phyloP scores from a whole-genome alignment of 306 rosid species.

The Castanea crenata region DNA sequence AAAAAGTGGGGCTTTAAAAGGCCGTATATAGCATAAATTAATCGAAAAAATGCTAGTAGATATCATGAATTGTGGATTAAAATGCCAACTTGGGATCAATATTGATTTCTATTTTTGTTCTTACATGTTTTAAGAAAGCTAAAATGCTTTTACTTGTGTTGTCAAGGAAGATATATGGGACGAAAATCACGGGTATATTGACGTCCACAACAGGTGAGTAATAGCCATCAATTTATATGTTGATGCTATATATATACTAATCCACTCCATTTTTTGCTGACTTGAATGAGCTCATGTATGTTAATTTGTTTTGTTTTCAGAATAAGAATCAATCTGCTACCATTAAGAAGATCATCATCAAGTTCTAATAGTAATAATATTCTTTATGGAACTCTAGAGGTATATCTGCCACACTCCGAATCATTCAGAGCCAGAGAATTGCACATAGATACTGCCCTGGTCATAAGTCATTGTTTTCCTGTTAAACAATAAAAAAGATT shows the following conservation, averaged over 20 bases:
- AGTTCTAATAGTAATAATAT: constrained; percentile 24
- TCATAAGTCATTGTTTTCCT: not conserved
- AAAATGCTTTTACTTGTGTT: constrained; percentile 1
- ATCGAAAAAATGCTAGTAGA: too few relatives aligned
- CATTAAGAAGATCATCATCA: constrained; percentile 48
- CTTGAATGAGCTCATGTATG: not conserved
- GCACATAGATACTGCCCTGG: constrained; percentile 13
- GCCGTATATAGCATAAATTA: too few relatives aligned
- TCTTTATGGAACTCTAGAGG: constrained; percentile 31
- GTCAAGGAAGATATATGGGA: constrained; percentile 69
- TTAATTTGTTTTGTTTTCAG: constrained; percentile 26
- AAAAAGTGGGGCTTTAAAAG: too few relatives aligned
- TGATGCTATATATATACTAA: not conserved
- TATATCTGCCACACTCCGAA: constrained; percentile 29
- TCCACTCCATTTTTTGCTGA: not conserved
- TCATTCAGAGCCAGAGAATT: not conserved
- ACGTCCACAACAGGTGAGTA: constrained; percentile 65
- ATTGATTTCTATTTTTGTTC: not conserved
- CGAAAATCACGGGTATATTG: constrained; percentile 66
- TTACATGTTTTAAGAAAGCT: not conserved
- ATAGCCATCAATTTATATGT: not conserved
- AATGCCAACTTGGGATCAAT: not conserved
- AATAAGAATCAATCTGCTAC: constrained; percentile 49
- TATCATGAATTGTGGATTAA: not conserved
- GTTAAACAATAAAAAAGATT: too few relatives aligned